Conservation (phyloP, 2,329 filamentous ascomycete genomes). For the Leptographium flavum region DNA sequence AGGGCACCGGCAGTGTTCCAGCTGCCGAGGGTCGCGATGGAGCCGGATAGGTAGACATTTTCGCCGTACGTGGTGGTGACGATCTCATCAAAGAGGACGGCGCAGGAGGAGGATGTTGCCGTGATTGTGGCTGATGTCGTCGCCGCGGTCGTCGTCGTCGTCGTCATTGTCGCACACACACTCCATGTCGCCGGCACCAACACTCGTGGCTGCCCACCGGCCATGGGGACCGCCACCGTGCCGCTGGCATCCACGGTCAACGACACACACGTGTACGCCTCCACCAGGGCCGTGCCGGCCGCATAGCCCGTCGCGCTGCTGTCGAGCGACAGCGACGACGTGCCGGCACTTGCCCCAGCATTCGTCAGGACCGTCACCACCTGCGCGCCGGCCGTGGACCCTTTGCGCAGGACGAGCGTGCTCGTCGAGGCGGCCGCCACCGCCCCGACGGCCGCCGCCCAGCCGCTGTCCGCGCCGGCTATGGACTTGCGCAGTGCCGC, state of each 20-base stretch:
- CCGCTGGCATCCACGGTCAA: slow-evolving; percentile 22
- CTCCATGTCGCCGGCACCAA: slow-evolving; percentile 10
- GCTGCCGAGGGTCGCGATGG: slow-evolving; percentile 40
- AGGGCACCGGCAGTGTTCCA: slow-evolving; percentile 45
- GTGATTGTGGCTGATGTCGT: slow-evolving; percentile 23
- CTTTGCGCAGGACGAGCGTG: slow-evolving; percentile 17
- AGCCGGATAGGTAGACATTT: slow-evolving; percentile 51
- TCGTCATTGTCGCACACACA: too few relatives aligned
- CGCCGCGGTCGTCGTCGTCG: not conserved
- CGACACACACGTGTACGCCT: slow-evolving; percentile 12
- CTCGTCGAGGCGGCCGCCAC: slow-evolving; percentile 11
- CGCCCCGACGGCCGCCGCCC: slow-evolving; percentile 8
- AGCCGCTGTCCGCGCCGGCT: slow-evolving; percentile 12
- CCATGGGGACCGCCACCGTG: slow-evolving; percentile 26
- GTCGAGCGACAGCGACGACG: slow-evolving; percentile 12
- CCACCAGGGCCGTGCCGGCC: slow-evolving; percentile 13
- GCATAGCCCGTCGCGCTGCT: slow-evolving; percentile 11
- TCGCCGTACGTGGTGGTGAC: slow-evolving; percentile 46
- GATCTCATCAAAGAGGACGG: slow-evolving; percentile 46
- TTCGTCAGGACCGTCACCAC: slow-evolving; percentile 17
- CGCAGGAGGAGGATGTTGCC: slow-evolving; percentile 1
- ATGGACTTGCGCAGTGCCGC: slow-evolving; percentile 16
- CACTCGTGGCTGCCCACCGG: slow-evolving; percentile 13
- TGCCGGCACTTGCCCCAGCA: slow-evolving; percentile 13
- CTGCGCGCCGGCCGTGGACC: slow-evolving; percentile 11